phyloP scores from a whole-genome alignment of 1,284 basidiomycete species.

The Blastosporella zonata region DNA sequence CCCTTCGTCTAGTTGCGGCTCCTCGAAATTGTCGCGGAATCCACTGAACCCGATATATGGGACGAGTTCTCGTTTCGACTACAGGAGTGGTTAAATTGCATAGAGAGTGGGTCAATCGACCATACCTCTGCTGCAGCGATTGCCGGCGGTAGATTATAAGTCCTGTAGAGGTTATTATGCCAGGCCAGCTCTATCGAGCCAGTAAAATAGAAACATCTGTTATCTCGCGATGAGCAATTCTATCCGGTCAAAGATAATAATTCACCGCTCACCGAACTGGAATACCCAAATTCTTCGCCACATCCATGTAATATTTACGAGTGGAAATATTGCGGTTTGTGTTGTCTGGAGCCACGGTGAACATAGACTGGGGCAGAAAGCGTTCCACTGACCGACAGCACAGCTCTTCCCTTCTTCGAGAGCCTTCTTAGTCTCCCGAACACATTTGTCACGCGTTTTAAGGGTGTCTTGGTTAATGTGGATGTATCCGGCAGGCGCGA shows the following conservation, averaged over 20 bases:
- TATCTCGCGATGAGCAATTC: background rate
- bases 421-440: constrained; percentile 59
- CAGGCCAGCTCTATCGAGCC: constrained; percentile 75
- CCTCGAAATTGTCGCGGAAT: constrained; percentile 64
- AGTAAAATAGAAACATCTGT: constrained; percentile 74
- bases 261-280: constrained; percentile 49
- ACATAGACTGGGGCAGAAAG: background rate
- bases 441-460: constrained; percentile 70
- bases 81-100: background rate
- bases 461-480: constrained; percentile 89
- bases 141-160: constrained; percentile 53
- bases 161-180: constrained; percentile 89
- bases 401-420: constrained; percentile 61
- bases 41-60: constrained; percentile 63
- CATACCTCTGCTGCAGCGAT: constrained; percentile 38
- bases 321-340: constrained; percentile 77
- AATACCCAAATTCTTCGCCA: constrained; percentile 57
- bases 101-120: background rate
- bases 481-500: constrained; percentile 65
- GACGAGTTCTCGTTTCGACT: constrained; percentile 55
- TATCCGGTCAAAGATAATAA: background rate
- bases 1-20: constrained; percentile 66
- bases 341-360: constrained; percentile 57
- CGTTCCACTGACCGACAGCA: constrained; percentile 61
- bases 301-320: constrained; percentile 64